Evolutionary conservation across 1,284 basidiomycete species (phyloP).

Genomic region (Bjerkandera adusta): DNA sequence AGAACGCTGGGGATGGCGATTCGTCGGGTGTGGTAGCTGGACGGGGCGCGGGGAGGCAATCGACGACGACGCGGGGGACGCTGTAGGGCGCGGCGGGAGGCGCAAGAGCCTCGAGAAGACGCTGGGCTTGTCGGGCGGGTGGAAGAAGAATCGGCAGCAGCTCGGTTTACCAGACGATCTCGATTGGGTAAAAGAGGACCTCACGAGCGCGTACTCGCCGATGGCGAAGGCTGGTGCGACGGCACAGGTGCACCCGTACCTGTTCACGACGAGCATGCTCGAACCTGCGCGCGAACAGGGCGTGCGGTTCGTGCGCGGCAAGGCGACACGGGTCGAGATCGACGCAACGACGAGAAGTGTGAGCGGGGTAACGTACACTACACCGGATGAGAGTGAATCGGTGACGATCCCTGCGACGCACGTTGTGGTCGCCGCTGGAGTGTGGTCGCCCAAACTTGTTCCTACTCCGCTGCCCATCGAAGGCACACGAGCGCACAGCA

Average conservation of each 20-base stretch:
- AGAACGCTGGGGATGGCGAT: slow-evolving; percentile 82
- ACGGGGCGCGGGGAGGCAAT: slow-evolving; percentile 47
- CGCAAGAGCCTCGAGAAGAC: slow-evolving; percentile 56
- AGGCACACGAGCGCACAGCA: slow-evolving; percentile 65
- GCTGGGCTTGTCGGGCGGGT: slow-evolving; percentile 40
- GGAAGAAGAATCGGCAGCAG: slow-evolving; percentile 21
- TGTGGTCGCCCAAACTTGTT: slow-evolving; percentile 74
- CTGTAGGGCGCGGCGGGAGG: slow-evolving; percentile 29
- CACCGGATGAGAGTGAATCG: slow-evolving; percentile 31
- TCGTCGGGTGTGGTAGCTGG: slow-evolving; percentile 66
- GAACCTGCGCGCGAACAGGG: slow-evolving; percentile 60
- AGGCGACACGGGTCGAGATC: slow-evolving; percentile 41
- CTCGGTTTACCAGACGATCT: slow-evolving; percentile 59
- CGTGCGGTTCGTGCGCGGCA: slow-evolving; percentile 41
- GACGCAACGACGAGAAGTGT: slow-evolving; percentile 36
- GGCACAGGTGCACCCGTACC: slow-evolving; percentile 80
- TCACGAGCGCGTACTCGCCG: slow-evolving; percentile 58
- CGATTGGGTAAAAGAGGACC: slow-evolving; percentile 56
- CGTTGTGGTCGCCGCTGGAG: slow-evolving; percentile 79
- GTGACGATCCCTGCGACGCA: slow-evolving; percentile 51
- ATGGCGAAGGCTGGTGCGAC: slow-evolving; percentile 64
- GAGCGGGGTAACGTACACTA: slow-evolving; percentile 51
- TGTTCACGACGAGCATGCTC: slow-evolving; percentile 79
- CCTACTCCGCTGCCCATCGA: slow-evolving; percentile 51
- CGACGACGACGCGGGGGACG: slow-evolving; percentile 23